A percentile compares a stretch with the other conserved stretches of the same genome.
Evolutionary conservation across 2,329 filamentous ascomycete genomes (phyloP).

Genomic region (Zarea fungicola): DNA sequence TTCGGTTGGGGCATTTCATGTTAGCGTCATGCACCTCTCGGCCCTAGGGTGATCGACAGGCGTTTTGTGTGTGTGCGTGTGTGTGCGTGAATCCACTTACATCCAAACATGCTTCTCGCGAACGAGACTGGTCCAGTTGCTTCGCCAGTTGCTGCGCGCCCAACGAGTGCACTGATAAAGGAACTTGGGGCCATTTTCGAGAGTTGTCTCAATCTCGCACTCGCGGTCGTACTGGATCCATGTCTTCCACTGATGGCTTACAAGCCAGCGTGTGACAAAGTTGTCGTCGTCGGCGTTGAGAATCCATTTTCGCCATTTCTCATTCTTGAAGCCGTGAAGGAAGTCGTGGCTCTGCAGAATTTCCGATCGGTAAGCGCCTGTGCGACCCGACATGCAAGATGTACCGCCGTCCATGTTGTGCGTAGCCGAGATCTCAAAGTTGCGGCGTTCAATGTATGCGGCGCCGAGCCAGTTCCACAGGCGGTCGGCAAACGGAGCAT

Average conservation of each 20-base stretch:
- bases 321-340: conserved; percentile 82
- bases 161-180: conserved; percentile 90
- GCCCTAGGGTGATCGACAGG: conserved; percentile 14
- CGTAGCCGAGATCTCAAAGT: conserved; percentile 95
- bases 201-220: conserved; percentile 86
- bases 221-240: conserved; percentile 91
- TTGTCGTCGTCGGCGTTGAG: conserved; percentile 97
- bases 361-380: conserved; percentile 83
- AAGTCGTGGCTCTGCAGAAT: conserved; percentile 85
- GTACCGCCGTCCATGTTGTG: conserved; percentile 92
- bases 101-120: conserved; percentile 78
- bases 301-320: conserved; percentile 83
- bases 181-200: conserved; percentile 85
- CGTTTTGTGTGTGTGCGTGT: neutral
- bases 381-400: conserved; percentile 94
- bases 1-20: conserved; percentile 19
- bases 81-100: conserved; percentile 52
- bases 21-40: conserved; percentile 7
- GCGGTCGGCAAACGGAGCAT: conserved; percentile 52
- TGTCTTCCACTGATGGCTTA: conserved; percentile 87
- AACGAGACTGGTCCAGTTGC: conserved; percentile 87
- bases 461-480: conserved; percentile 88
- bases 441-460: conserved; percentile 86
- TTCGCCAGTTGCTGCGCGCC: conserved; percentile 97
- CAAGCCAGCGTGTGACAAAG: conserved; percentile 94